Evolutionary conservation across 371 early-diverging fungal species (phyloP).

Genomic region (Saksenaea vasiformis): DNA sequence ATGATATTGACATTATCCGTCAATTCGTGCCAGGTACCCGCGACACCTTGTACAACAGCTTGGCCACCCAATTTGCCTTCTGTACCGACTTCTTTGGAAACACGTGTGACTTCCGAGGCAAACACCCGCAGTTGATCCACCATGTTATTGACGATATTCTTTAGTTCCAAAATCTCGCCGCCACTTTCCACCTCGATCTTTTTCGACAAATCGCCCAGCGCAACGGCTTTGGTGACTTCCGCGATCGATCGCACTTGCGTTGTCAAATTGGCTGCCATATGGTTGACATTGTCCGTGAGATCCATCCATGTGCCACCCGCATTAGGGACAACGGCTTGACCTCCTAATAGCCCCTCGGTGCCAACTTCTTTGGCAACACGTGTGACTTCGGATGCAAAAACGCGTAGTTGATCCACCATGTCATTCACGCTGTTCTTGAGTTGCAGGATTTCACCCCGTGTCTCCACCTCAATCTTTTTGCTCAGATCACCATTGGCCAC

Average conservation of each 20-base stretch:
- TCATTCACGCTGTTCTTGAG: not conserved
- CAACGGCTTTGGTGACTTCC: conserved; percentile 11
- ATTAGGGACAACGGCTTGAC: conserved; percentile 26
- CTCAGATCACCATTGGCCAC: not conserved
- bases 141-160: not conserved
- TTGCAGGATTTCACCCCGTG: not conserved
- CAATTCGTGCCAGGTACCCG: conserved; percentile 37
- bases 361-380: not conserved
- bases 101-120: conserved; percentile 39
- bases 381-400: not conserved
- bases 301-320: conserved; percentile 58
- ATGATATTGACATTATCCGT: conserved; percentile 33
- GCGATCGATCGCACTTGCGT: conserved; percentile 15
- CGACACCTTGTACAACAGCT: conserved; percentile 30
- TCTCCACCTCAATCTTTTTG: not conserved
- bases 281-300: conserved; percentile 24
- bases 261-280: conserved; percentile 13
- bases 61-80: conserved; percentile 42
- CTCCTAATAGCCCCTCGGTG: conserved; percentile 16
- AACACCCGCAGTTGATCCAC: not conserved
- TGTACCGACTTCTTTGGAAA: conserved; percentile 28
- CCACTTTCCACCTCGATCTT: conserved; percentile 12
- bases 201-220: conserved; percentile 14
- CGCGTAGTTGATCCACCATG: conserved; percentile 1
- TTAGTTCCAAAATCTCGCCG: conserved; percentile 13